Evolutionary conservation across 2,329 filamentous ascomycete genomes (phyloP).

Genomic region (Cercospora berteroae): DNA sequence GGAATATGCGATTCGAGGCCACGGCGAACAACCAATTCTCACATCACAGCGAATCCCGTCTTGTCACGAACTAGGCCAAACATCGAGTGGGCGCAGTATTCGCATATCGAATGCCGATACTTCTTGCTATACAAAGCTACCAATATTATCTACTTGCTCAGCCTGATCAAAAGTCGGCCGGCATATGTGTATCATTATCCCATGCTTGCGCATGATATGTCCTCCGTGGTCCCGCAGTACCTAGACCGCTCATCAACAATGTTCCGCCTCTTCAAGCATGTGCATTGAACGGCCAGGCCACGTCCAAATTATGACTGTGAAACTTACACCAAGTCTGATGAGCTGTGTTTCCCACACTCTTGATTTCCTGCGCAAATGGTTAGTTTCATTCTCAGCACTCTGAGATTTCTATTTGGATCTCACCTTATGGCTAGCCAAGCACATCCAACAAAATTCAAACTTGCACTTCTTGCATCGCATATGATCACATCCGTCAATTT

Average conservation of each 20-base stretch:
- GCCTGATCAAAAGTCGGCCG: not conserved
- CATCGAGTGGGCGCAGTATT: not conserved
- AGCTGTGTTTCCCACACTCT: conserved; percentile 32
- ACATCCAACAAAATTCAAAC: conserved; percentile 45
- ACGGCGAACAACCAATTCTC: not conserved
- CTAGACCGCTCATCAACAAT: conserved; percentile 3
- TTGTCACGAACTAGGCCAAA: not conserved
- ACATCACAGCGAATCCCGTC: not conserved
- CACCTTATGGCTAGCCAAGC: conserved; percentile 26
- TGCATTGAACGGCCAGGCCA: conserved; percentile 35
- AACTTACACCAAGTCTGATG: conserved; percentile 33
- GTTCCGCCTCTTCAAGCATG: conserved; percentile 45
- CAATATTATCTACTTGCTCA: not conserved
- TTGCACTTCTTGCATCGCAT: conserved; percentile 40
- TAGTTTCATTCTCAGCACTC: not conserved
- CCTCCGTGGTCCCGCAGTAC: not conserved
- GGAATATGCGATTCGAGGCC: not conserved
- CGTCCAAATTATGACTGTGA: conserved; percentile 31
- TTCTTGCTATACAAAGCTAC: not conserved
- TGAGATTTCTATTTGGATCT: not conserved
- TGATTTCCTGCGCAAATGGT: conserved; percentile 23
- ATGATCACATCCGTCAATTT: conserved; percentile 45
- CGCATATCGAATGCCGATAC: not conserved
- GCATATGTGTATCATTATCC: conserved; percentile 8
- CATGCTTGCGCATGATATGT: conserved; percentile 1